Conservation (phyloP, 495 filamentous ascomycete genomes). For the Penicillium macrosclerotiorum region DNA sequence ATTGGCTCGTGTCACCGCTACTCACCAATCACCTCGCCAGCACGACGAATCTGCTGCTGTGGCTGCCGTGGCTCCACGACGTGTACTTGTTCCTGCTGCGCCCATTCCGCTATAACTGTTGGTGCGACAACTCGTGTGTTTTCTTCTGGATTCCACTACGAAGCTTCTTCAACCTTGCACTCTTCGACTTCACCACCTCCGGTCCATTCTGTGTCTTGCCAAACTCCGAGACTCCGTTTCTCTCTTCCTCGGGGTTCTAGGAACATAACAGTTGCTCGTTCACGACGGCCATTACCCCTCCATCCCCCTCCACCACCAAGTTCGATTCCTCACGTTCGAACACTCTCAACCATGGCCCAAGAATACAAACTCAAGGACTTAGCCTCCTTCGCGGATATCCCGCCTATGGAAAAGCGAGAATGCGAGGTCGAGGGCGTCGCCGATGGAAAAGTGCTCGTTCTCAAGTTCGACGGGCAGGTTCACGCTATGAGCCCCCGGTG, state of each 20-base stretch:
- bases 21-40: conserved; percentile 4
- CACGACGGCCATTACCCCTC: background rate
- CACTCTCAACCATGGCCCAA: conserved; percentile 47
- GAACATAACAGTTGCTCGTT: background rate
- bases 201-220: background rate
- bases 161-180: background rate
- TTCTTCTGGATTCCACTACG: background rate
- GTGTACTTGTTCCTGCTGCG: conserved; percentile 25
- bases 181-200: background rate
- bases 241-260: background rate
- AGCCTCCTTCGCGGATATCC: conserved; percentile 61
- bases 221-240: background rate
- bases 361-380: conserved; percentile 88
- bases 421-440: conserved; percentile 85
- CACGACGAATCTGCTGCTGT: conserved; percentile 19
- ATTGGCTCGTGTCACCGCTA: background rate
- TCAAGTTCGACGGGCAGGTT: conserved; percentile 70
- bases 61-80: conserved; percentile 11
- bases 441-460: conserved; percentile 78
- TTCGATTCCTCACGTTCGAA: conserved; percentile 5
- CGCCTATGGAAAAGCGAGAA: conserved; percentile 80
- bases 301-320: background rate
- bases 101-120: conserved; percentile 20
- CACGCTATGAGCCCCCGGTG: conserved; percentile 84
- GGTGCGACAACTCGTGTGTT: too few relatives aligned